Percentiles rank a stretch among this genome's conserved stretches.
Conservation (phyloP, 805 yeast species). For the Metschnikowia rubicola region DNA sequence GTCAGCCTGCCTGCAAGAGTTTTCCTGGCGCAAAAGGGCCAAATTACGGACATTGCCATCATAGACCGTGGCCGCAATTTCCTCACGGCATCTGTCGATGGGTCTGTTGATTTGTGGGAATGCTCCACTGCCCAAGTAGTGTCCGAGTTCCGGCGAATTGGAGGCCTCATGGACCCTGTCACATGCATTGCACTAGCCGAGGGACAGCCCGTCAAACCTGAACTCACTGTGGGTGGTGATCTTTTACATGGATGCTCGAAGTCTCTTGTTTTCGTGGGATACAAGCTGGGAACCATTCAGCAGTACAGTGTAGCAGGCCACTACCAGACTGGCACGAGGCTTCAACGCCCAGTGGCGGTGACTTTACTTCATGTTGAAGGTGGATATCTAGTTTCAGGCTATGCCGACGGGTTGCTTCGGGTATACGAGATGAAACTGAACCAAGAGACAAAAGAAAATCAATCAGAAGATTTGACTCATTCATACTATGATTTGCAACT, state of each 20-base stretch:
- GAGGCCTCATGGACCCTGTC: slow-evolving; percentile 19
- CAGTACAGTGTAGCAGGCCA: slow-evolving; percentile 21
- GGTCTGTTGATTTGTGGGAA: slow-evolving; percentile 64
- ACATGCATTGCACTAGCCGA: slow-evolving; percentile 13
- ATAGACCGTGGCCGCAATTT: slow-evolving; percentile 69
- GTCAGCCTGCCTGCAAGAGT: slow-evolving; percentile 28
- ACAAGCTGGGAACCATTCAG: slow-evolving; percentile 34
- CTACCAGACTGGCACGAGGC: slow-evolving; percentile 11
- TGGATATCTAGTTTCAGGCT: slow-evolving; percentile 19
- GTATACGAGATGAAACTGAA: slow-evolving; percentile 3
- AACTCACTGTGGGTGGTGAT: slow-evolving; percentile 3
- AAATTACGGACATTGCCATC: slow-evolving; percentile 47
- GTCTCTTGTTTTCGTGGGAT: slow-evolving; percentile 42
- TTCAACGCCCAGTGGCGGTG: slow-evolving; percentile 11
- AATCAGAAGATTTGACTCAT: not conserved
- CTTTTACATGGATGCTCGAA: slow-evolving; percentile 49
- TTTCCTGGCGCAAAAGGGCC: slow-evolving; percentile 46
- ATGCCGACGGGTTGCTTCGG: slow-evolving; percentile 16
- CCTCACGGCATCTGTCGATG: slow-evolving; percentile 52
- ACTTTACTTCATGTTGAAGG: slow-evolving; percentile 11
- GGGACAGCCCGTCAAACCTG: not conserved
- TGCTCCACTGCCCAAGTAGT: slow-evolving; percentile 53
- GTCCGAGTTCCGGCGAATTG: slow-evolving; percentile 29
- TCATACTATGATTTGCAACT: slow-evolving; percentile 7
- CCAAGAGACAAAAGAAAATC: not conserved